Evolutionary conservation across 73 alveolate species (phyloP).

Genomic region (Urostyla sp.): DNA sequence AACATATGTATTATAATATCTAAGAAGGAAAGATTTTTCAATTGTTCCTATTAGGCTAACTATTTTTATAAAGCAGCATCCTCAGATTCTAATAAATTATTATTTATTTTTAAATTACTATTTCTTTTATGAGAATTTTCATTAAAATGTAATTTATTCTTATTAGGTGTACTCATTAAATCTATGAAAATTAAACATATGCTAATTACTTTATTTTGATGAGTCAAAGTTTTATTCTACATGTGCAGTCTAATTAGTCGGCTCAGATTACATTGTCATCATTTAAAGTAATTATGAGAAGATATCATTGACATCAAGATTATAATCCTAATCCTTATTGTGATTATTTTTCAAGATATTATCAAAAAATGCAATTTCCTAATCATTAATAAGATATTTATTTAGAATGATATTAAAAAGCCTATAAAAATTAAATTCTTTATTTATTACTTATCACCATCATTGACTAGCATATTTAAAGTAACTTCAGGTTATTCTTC

Average conservation of each 20-base stretch:
- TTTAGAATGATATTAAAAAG: conserved; percentile 1
- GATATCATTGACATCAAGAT: conserved; percentile 23
- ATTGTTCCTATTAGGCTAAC: not conserved
- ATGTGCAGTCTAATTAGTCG: too few species aligned
- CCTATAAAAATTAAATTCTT: conserved; percentile 3
- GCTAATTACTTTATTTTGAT: too few species aligned
- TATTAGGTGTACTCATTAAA: too few species aligned
- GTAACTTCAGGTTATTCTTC: not conserved
- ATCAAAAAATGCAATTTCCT: conserved; percentile 2
- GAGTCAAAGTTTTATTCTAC: too few species aligned
- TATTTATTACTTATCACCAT: conserved; percentile 8
- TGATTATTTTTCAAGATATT: not conserved
- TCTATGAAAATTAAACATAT: too few species aligned
- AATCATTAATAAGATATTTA: not conserved
- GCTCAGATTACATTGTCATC: too few species aligned
- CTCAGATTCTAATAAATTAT: not conserved
- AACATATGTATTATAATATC: conserved; percentile 24
- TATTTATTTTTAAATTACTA: not conserved
- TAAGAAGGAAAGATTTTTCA: not conserved
- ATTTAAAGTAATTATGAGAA: not conserved
- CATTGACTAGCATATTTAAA: conserved; percentile 19
- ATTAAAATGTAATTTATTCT: not conserved
- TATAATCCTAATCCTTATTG: not conserved
- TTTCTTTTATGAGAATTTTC: not conserved
- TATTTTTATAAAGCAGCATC: not conserved